phyloP scores from a whole-genome alignment of 1,284 basidiomycete species.

The Albatrellus sp. region DNA sequence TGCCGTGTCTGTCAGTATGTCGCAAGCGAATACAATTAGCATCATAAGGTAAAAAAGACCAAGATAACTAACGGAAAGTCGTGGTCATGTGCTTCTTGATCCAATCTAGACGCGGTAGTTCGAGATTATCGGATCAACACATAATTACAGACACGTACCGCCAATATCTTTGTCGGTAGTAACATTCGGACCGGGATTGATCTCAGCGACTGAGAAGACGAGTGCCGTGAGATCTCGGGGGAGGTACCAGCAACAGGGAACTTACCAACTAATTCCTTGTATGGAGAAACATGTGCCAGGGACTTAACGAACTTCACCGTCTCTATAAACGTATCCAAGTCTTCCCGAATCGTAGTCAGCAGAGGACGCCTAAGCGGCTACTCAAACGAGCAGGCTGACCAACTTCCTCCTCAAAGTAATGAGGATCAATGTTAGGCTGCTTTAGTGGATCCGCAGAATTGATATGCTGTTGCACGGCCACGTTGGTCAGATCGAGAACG shows the following conservation, averaged over 20 bases:
- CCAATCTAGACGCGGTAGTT: neutral
- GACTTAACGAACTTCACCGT: slow-evolving; percentile 34
- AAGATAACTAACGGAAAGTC: neutral
- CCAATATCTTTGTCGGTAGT: neutral
- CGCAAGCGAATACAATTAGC: too few relatives aligned
- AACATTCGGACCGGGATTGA: slow-evolving; percentile 25
- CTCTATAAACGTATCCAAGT: slow-evolving; percentile 27
- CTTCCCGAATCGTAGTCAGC: slow-evolving; percentile 12
- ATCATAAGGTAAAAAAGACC: neutral
- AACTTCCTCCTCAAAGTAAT: slow-evolving; percentile 34
- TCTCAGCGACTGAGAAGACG: slow-evolving; percentile 14
- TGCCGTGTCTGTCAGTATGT: slow-evolving; percentile 19
- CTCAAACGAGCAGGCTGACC: slow-evolving; percentile 18
- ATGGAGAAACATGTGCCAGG: slow-evolving; percentile 28
- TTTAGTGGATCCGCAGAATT: slow-evolving; percentile 24
- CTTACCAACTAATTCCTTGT: slow-evolving; percentile 23
- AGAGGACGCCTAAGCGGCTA: slow-evolving; percentile 2
- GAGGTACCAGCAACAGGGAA: neutral
- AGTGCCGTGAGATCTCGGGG: neutral
- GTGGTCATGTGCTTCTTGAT: slow-evolving; percentile 1
- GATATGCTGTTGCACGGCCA: slow-evolving; percentile 19
- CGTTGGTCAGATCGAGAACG: neutral
- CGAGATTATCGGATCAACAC: neutral
- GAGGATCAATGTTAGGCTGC: slow-evolving; percentile 33
- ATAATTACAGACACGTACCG: neutral